These are phyloP conservation scores for Ambispora gerdemannii DNA, from an alignment of 192 early-diverging fungal genomes.

Conservation along the genomic window DNA sequence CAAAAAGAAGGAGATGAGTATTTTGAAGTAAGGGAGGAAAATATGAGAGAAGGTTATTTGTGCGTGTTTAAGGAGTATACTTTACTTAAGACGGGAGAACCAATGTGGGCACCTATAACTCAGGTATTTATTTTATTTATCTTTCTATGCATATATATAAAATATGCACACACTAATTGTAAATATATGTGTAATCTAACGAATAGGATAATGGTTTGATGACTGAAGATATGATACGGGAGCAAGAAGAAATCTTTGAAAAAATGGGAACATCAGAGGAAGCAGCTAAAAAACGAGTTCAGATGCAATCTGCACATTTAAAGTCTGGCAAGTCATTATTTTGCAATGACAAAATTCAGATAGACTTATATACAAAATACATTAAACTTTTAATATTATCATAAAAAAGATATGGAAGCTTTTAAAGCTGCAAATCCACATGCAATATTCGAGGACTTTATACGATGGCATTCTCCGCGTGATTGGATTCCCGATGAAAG, in stretches of 20 bases:
- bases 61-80: constrained; percentile 44
- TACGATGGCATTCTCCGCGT: constrained; percentile 93
- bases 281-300: constrained; percentile 68
- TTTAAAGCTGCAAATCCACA: constrained; percentile 94
- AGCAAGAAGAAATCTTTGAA: constrained; percentile 76
- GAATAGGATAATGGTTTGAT: constrained; percentile 67
- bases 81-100: constrained; percentile 56
- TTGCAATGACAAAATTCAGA: not conserved
- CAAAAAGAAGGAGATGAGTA: constrained; percentile 27
- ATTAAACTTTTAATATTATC: not conserved
- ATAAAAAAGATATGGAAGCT: constrained; percentile 72
- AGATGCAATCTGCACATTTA: constrained; percentile 74
- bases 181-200: constrained; percentile 9
- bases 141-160: not conserved
- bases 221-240: constrained; percentile 86
- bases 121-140: constrained; percentile 45
- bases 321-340: constrained; percentile 49
- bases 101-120: constrained; percentile 65
- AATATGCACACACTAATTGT: not conserved
- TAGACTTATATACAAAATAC: too few relatives aligned
- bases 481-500: constrained; percentile 77
- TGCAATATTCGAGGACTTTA: constrained; percentile 78
- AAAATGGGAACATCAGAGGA: constrained; percentile 69
- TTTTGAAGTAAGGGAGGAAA: constrained; percentile 39
- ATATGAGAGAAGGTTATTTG: constrained; percentile 50